Base-by-base conservation (phyloP, 495 filamentous ascomycete genomes). In the Penicillium maclennaniae region DNA sequence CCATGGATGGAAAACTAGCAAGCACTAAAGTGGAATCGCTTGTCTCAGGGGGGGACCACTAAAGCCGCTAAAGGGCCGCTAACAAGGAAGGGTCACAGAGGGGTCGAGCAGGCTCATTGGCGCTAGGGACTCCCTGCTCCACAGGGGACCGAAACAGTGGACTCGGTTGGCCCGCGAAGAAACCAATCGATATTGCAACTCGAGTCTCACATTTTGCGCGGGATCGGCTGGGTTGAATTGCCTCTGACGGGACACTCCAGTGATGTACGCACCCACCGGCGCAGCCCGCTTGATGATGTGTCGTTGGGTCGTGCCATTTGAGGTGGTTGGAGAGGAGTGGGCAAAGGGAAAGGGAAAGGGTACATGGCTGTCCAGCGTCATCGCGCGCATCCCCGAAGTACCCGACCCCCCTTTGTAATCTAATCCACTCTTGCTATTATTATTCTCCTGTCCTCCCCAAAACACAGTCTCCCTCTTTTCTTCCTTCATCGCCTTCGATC, bases 281-380 rank as follows among this genome's bases (percentile, higher is more conserved):
- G 59, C 59, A 62, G 59, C 59, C 59, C 55, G 48, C 51, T 20
- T 62, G 59, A 62, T 59, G 59, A 62, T 62, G 55, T 49, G 52
- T 62, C 52, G 43, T 25, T 38, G 27, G 26, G 3, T 40, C 38
- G 38, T n/a, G 38, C 38, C 38, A 19, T 40, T 40, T n/a, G 14
- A 34, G 23, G 23, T 31, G 27, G 27, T 8, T 7, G 27, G 10
- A 8, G 31, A 14, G 31, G 31, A 34, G 3, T 1, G 31, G 31
- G 31, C 14, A 12, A 34, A 12, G 31, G 31, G 23, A 23, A 23
- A 23, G 23, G 23, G 23, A 23, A 23, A 34, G 31, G 31, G 31
- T 34, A 34, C 31, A 34, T 34, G 31, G 6, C 31, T 34, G 9
- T 12, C 31, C 31, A 34, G 31, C 31, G 31, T 34, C 31, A 34